Evolutionary conservation across 495 filamentous ascomycete genomes (phyloP), one percentile per base, ranked within the genome.

Genomic region (Tetracladium marchalianum): DNA sequence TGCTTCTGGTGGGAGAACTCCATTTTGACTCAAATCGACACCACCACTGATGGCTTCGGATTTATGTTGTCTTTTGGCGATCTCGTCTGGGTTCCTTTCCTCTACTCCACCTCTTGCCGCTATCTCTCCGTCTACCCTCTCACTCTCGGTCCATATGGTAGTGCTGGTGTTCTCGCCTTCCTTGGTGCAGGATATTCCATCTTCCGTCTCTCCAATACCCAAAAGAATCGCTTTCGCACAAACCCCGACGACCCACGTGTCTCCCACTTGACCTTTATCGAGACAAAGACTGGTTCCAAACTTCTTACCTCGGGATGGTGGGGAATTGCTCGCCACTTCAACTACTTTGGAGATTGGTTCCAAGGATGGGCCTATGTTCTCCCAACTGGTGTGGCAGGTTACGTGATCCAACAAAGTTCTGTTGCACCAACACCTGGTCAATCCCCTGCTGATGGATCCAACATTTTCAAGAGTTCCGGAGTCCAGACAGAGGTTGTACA

Each of bases 51-150:
- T 57, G 93, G 92, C 11, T 96, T 97, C 55, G 93, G 92, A 38
- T 87, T 84, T 63, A 98, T 98, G 92, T 68, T 98, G n/a, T 71
- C 85, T 1, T 97, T 96, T 53, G 92, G 90, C 31, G 92, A 97
- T 56, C 71, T 96, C 4, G 85, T 82, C 54, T 97, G 92, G 93
- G 72, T 96, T 9, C 92, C 92, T 2, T 90, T 96, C 68, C 69
- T 84, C 44, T 97, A 95, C 73, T 82, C 76, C 34, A 68, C 87
- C 41, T 90, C 95, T 63, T 77, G 82, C 12, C 77, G 87, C n/a
- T 98, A 97, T 59, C 79, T 98, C 13, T 75, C 90, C 12, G 70
- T 81, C 9, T 84, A 92, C 66, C 92, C 92, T 0, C 68, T 87
- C 24, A 65, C 78, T 32, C 82, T 97, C 2, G 89, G 89, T 1